These are phyloP conservation scores for Cytospora mali DNA, from an alignment of 2,329 filamentous ascomycete species.

Conservation along the genomic window DNA sequence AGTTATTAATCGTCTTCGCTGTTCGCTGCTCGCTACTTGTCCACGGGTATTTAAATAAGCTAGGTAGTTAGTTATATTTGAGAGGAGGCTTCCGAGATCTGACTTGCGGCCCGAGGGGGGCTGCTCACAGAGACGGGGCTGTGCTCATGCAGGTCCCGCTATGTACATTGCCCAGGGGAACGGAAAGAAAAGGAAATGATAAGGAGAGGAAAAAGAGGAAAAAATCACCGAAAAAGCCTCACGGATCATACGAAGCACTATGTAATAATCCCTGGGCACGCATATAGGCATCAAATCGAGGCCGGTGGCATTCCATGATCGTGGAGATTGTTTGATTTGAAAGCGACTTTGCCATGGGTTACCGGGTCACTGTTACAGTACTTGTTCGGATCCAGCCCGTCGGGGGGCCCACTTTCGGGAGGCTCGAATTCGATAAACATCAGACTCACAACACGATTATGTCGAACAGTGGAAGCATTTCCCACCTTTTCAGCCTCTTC, in stretches of 20 bases:
- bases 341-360: neutral
- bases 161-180: no score
- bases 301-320: neutral
- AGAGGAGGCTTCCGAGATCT: no score
- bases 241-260: no score
- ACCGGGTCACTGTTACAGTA: conserved; percentile 22
- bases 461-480: neutral
- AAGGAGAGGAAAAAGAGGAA: no score
- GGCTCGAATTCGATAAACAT: conserved; percentile 11
- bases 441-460: conserved; percentile 12
- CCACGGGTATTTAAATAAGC: no score
- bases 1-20: neutral
- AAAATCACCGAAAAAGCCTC: no score
- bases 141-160: no score
- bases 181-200: no score
- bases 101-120: no score
- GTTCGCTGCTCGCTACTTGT: no score
- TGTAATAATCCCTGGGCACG: neutral
- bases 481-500: neutral
- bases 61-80: no score
- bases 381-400: neutral
- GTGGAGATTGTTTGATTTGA: neutral
- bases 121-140: no score
- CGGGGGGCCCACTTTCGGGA: neutral
- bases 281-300: neutral